A percentile compares a stretch with the other conserved stretches of the same genome.
Conservation (phyloP, 208 protist species). For the Vickermania ingenoplastis region DNA sequence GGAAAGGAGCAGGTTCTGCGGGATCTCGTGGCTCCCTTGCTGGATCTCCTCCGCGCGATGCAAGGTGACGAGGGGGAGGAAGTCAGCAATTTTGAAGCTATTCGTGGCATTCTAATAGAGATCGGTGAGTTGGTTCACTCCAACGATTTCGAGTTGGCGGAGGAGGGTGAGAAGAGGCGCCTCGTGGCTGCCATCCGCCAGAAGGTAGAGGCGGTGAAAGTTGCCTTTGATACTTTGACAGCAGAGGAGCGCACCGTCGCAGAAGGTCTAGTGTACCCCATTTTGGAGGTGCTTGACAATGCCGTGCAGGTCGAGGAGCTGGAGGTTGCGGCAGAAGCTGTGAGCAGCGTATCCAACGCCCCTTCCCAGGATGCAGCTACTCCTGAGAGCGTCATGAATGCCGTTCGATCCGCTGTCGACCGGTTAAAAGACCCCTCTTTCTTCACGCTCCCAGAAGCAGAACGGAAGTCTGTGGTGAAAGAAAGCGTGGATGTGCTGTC, state of each 20-base stretch:
- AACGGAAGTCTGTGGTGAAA: background rate
- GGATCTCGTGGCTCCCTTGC: background rate
- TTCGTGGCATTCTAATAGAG: background rate
- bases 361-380: background rate
- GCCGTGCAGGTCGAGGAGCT: background rate
- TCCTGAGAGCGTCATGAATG: background rate
- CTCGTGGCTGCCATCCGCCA: background rate
- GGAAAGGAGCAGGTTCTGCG: background rate
- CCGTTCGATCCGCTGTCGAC: background rate
- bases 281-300: background rate
- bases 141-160: background rate
- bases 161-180: background rate
- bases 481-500: background rate
- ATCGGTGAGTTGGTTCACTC: background rate
- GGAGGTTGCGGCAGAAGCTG: too few species aligned
- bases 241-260: background rate
- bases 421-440: background rate
- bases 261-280: background rate
- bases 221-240: background rate
- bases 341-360: background rate
- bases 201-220: background rate
- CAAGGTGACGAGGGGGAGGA: background rate
- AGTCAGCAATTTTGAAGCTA: background rate
- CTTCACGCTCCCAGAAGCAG: background rate
- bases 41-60: background rate